Base-by-base conservation (phyloP, 345 rosid genomes). In the Zanthoxylum bungeanum region DNA sequence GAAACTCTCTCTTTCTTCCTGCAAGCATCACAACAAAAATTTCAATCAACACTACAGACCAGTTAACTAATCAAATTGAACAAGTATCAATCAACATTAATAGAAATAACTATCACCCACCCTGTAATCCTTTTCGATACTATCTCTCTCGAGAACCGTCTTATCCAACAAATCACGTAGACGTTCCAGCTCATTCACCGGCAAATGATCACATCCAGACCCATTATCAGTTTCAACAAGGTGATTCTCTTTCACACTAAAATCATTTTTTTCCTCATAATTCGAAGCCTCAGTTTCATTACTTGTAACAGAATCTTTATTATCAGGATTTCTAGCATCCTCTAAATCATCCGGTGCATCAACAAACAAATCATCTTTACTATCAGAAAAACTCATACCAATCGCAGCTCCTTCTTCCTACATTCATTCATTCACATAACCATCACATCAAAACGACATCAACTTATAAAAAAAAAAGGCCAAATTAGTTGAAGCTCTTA, bases 281-380 rank as follows among this genome's bases (percentile, higher is more conserved):
- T 12, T 27, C 2, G 27, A 74, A 5, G 56, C 10, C 27, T 69
- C 78, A 7, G 69, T 34, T 44, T 51, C 72, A 67, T 72, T 25
- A 17, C 73, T 76, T 2, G 68, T 33, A 66, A 46, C 80, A 1
- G 79, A 72, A 59, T 81, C 87, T 78, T 86, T 81, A 72, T 37
- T 58, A 64, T 93, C 68, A 64, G 68, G 22, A 64, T 27, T 64
- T 64, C 25, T 66, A 21, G 40, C 86, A 53, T 75, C 76, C 73
- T 80, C 85, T 73, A 87, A 73, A 75, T 88, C 98, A 25, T 94
- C 98, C 0, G 87, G 47, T 9, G 97, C 98, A 85, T 92, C 98
- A 30, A 83, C 88, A 71, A 94, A 94, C 97, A 87, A 81, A 73
- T 94, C 98, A 60, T 94, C 97, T 78, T 80, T 94, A 68, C 92